Conservation (phyloP, 1,139 yeast genomes). For the Pichia cactophila region DNA sequence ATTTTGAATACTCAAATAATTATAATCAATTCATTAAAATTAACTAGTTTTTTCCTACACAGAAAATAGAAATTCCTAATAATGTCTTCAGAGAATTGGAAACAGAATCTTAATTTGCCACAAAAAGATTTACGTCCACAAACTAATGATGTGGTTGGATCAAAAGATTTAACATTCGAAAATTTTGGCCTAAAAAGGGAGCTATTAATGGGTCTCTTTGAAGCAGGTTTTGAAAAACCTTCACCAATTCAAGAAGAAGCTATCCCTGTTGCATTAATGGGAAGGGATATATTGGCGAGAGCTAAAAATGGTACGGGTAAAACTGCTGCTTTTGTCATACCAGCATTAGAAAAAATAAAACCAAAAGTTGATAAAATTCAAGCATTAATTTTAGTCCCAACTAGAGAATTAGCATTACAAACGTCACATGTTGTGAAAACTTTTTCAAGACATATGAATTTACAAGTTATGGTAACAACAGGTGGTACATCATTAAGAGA, state of each 20-base stretch:
- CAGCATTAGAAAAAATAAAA: constrained; percentile 70
- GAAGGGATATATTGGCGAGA: constrained; percentile 93
- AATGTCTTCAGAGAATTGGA: constrained; percentile 47
- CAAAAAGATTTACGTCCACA: constrained; percentile 85
- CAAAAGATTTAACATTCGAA: constrained; percentile 88
- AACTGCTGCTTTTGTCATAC: constrained; percentile 91
- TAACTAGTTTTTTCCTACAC: too few species aligned
- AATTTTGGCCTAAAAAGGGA: constrained; percentile 89
- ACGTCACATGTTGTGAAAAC: constrained; percentile 97
- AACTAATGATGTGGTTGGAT: constrained; percentile 90
- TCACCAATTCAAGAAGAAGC: constrained; percentile 98
- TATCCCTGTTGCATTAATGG: constrained; percentile 90
- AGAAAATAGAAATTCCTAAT: background rate
- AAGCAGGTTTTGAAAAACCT: constrained; percentile 97
- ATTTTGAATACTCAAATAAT: too few species aligned
- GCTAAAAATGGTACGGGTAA: constrained; percentile 99
- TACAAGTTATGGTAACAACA: constrained; percentile 96
- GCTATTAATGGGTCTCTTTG: constrained; percentile 94
- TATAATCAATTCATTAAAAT: too few species aligned
- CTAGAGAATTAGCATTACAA: constrained; percentile 68
- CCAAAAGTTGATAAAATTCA: constrained; percentile 82
- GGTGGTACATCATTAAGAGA: constrained; percentile 96
- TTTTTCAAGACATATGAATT: constrained; percentile 88
- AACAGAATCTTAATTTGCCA: constrained; percentile 65
- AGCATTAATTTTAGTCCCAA: constrained; percentile 75